These are phyloP conservation scores for Huiozyma sinensis DNA, from an alignment of 805 yeast species.

Conservation along the genomic window DNA sequence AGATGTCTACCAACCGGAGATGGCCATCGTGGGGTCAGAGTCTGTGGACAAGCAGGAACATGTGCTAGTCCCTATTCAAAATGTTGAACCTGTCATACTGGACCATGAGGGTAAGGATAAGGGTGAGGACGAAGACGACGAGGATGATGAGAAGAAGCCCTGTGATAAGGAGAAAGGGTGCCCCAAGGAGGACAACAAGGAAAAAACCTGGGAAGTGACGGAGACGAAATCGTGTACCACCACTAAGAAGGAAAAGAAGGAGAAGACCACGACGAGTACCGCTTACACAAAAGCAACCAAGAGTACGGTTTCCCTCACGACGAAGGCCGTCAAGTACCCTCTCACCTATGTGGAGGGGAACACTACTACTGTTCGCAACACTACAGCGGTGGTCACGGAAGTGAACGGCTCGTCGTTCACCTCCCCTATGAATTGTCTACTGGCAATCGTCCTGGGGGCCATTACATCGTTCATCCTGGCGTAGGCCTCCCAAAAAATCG, in stretches of 20 bases:
- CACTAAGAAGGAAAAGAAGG: neutral
- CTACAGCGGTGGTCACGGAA: neutral
- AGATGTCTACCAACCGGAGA: too few relatives aligned
- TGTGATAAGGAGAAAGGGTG: neutral
- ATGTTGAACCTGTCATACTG: neutral
- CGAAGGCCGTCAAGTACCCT: neutral
- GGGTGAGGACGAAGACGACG: conserved; percentile 1
- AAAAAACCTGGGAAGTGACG: neutral
- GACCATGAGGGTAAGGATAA: neutral
- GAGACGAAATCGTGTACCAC: neutral
- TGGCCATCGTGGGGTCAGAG: too few relatives aligned
- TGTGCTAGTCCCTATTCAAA: neutral
- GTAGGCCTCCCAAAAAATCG: conserved; percentile 5
- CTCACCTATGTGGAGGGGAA: too few relatives aligned
- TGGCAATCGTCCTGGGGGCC: conserved; percentile 9
- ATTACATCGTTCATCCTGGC: conserved; percentile 5
- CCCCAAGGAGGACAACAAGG: neutral
- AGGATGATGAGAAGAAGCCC: neutral
- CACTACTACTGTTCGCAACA: neutral
- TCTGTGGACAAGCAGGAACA: neutral
- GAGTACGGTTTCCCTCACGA: neutral
- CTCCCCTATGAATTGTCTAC: conserved; percentile 10
- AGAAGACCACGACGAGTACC: neutral
- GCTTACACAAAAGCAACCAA: neutral
- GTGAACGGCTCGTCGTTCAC: conserved; percentile 11